Percentiles rank a stretch among this genome's conserved stretches.
phyloP scores from a whole-genome alignment of 2,329 filamentous ascomycete genomes.

The Thermothelomyces thermophilus region DNA sequence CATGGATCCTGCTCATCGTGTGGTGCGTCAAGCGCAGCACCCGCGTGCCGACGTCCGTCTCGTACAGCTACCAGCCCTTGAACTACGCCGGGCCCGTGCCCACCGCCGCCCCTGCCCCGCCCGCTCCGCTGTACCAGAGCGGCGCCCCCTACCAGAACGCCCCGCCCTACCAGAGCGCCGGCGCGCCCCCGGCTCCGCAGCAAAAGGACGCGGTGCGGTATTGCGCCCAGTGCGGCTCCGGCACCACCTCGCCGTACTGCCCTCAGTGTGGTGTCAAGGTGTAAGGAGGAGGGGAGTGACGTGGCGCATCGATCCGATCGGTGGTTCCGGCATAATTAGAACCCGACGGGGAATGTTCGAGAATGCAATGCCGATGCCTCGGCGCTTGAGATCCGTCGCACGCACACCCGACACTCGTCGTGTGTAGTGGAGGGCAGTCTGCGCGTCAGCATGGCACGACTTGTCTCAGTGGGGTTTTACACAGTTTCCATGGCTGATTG shows the following conservation, averaged over 20 bases:
- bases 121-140: background rate
- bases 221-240: conserved; percentile 3
- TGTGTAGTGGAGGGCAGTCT: too few species aligned
- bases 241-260: conserved; percentile 1
- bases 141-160: background rate
- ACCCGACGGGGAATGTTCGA: too few species aligned
- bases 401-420: too few species aligned
- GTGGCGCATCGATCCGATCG: too few species aligned
- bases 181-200: background rate
- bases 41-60: background rate
- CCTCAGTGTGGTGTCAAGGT: conserved; percentile 2
- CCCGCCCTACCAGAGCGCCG: background rate
- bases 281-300: background rate
- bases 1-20: conserved; percentile 10
- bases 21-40: conserved; percentile 9
- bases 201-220: background rate
- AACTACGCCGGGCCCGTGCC: background rate
- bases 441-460: too few species aligned
- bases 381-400: too few species aligned
- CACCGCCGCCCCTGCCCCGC: background rate
- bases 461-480: too few species aligned
- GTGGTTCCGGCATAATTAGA: too few species aligned
- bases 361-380: too few species aligned
- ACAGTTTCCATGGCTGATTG: too few species aligned
- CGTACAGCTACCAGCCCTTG: conserved; percentile 9